A percentile compares a stretch with the other conserved stretches of the same genome.
Conservation (phyloP, 768 basidiomycete genomes). For the Tricholomella constricta region DNA sequence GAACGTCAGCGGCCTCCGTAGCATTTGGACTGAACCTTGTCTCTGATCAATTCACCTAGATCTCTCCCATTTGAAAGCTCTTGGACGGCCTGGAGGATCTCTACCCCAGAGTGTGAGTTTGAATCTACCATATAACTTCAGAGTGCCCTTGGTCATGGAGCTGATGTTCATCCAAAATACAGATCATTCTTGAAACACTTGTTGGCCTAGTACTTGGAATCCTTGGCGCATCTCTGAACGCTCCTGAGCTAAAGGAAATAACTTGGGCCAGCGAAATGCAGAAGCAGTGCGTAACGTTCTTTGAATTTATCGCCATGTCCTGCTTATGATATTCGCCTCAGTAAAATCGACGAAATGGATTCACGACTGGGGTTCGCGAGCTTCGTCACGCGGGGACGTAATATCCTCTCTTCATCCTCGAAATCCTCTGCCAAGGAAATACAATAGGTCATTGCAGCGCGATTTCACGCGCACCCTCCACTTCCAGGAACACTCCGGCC, state of each 20-base stretch:
- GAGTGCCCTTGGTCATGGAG: not conserved
- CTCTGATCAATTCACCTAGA: slow-evolving; percentile 44
- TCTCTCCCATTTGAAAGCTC: slow-evolving; percentile 73
- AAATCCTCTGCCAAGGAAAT: not conserved
- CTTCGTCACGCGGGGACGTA: slow-evolving; percentile 61
- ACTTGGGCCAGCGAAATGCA: slow-evolving; percentile 92
- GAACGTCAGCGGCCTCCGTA: slow-evolving; percentile 54
- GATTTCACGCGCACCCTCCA: not conserved
- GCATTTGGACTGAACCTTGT: not conserved
- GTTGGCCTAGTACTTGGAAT: slow-evolving; percentile 66
- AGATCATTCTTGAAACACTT: slow-evolving; percentile 73
- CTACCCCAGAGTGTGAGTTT: slow-evolving; percentile 62
- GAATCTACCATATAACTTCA: too few species aligned
- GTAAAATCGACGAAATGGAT: slow-evolving; percentile 78
- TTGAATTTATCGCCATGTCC: not conserved
- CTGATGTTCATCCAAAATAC: slow-evolving; percentile 2
- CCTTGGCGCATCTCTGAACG: slow-evolving; percentile 70
- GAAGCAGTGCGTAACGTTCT: slow-evolving; percentile 55
- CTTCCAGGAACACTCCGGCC: too few species aligned
- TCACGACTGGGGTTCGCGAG: slow-evolving; percentile 64
- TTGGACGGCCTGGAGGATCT: slow-evolving; percentile 67
- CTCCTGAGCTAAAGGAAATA: slow-evolving; percentile 74
- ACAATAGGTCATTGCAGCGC: not conserved
- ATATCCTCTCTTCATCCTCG: slow-evolving; percentile 33
- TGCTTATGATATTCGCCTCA: slow-evolving; percentile 27